Evolutionary conservation across 176 grass and related monocot genomes (phyloP), one percentile per base, ranked within the genome.

Genomic region (Rhipidocladum racemiflorum): DNA sequence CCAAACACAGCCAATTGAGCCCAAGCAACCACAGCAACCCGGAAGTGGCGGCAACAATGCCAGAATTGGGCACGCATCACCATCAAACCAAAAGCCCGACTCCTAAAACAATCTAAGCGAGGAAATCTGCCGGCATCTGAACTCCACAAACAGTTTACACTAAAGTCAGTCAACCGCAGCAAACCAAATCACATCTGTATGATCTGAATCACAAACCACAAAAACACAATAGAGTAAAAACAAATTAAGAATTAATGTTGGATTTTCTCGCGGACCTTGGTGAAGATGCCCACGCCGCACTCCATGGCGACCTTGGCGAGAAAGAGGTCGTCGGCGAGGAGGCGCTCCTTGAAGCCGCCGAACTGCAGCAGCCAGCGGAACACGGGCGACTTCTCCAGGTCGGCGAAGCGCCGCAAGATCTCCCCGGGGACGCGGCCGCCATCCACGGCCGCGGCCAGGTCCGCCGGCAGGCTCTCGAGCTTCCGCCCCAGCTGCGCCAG

Each of bases 281-380:
- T 95, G 87, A 99, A 99, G 82, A 99, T 85, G 36, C 96, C 96
- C 20, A 99, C 87, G 68, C 96, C 96, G 65, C 96, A 99, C 81
- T 99, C 96, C 80, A 99, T 91, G 67, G 83, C 86, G 68, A 99
- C 79, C 87, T 99, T 99, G 34, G 92, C 91, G 62, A 99, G 81
- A 89, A 99, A 99, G 82, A 99, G 92, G 84, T 99, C 96, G 64
- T 99, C 96, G 28, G 96, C 96, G 50, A 99, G 90, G 75, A 99
- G 87, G 80, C 96, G 87, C 79, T 99, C 96, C 91, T 91, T 95
- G 87, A 99, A 95, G 3, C 96, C 96, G 28, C 96, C 89, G 83
- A 99, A 99, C 85, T 84, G 91, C 36, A 99, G 71, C 64, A 99
- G 81, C 96, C 96, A 93, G 55, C 87, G 84, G 73, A 99, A 88